phyloP scores from a whole-genome alignment of 257 asterid species.

The Solanum chmielewskii region DNA sequence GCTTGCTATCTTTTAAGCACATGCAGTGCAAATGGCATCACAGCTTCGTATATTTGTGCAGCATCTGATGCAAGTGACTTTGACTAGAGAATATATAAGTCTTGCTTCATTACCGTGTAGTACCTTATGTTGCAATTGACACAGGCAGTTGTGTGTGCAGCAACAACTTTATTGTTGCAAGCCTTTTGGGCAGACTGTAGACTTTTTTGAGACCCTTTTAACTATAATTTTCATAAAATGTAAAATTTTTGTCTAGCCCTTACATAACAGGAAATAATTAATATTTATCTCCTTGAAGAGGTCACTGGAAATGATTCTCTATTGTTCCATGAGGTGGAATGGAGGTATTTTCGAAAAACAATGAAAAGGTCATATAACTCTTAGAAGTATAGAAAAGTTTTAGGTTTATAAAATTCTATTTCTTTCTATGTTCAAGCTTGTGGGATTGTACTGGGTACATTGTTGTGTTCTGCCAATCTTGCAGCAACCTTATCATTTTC shows the following conservation, averaged over 20 bases:
- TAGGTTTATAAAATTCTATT: not conserved
- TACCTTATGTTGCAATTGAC: not conserved
- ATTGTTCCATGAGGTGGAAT: not conserved
- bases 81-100: not conserved
- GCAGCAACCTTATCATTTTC: not conserved
- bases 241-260: not conserved
- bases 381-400: not conserved
- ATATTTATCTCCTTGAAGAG: not conserved
- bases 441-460: not conserved
- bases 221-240: not conserved
- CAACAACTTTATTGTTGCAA: not conserved
- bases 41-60: not conserved
- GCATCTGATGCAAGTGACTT: not conserved
- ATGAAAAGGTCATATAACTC: not conserved
- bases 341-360: not conserved
- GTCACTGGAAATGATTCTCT: not conserved
- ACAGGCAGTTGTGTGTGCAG: not conserved
- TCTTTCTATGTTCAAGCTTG: not conserved
- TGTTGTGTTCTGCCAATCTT: not conserved
- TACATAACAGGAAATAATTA: not conserved
- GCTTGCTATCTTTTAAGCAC: not conserved
- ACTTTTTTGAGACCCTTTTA: not conserved
- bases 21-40: not conserved
- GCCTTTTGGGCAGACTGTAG: not conserved
- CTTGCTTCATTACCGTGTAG: not conserved